Percentiles rank a stretch among this genome's conserved stretches.
Evolutionary conservation across 805 yeast species (phyloP).

Genomic region (Saccharomycopsis olivae): DNA sequence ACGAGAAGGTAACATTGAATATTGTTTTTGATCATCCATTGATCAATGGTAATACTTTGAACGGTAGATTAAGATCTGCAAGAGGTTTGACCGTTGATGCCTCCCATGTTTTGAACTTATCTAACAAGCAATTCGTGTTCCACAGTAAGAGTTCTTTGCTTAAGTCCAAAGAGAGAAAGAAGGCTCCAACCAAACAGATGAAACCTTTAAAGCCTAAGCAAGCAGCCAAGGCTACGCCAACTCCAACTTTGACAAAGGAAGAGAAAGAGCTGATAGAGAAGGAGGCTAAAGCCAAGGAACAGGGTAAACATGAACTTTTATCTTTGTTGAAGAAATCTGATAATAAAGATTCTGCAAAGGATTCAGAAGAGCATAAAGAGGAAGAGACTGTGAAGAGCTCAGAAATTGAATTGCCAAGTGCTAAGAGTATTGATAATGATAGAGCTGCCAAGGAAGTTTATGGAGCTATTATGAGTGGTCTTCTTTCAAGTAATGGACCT

Average conservation of each 20-base stretch:
- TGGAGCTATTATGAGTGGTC: constrained; percentile 15
- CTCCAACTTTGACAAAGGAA: constrained; percentile 7
- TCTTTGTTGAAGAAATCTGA: constrained; percentile 8
- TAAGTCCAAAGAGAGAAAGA: constrained; percentile 24
- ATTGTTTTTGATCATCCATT: constrained; percentile 78
- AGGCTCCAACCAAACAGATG: too few species aligned
- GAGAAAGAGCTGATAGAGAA: background rate
- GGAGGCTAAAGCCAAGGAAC: constrained; percentile 10
- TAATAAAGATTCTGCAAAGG: constrained; percentile 6
- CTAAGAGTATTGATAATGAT: constrained; percentile 12
- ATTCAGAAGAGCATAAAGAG: constrained; percentile 5
- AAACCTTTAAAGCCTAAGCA: constrained; percentile 9
- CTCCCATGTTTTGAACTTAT: constrained; percentile 66
- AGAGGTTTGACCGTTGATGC: constrained; percentile 83
- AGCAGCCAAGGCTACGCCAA: constrained; percentile 4
- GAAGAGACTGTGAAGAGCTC: background rate
- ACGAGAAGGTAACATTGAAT: constrained; percentile 57
- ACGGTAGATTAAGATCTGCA: constrained; percentile 63
- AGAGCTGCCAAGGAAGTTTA: constrained; percentile 17
- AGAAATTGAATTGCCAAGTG: background rate
- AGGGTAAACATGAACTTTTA: constrained; percentile 1
- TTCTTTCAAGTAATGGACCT: constrained; percentile 1
- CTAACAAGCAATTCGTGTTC: constrained; percentile 63
- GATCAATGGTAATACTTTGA: constrained; percentile 72
- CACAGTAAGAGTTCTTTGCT: constrained; percentile 55